Evolutionary conservation across 208 protist genomes (phyloP).

Genomic region (Acanthamoeba royreba): DNA sequence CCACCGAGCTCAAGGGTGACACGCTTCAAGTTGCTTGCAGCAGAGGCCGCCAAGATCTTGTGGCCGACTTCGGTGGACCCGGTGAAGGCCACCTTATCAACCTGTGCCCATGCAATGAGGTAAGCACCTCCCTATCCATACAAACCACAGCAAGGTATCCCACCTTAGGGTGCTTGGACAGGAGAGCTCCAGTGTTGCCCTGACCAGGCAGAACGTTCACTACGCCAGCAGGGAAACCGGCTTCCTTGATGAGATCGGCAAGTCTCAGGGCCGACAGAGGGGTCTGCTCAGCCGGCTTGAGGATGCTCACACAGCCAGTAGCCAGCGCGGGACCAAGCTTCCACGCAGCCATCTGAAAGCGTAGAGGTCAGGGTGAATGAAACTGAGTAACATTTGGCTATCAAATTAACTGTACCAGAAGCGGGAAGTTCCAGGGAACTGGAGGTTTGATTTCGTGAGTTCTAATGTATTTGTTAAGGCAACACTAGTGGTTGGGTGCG

Average conservation of each 20-base stretch:
- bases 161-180: conserved; percentile 69
- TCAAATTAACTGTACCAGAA: too few relatives aligned
- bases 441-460: background rate
- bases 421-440: conserved; percentile 90
- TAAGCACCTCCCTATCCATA: background rate
- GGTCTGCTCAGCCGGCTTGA: conserved; percentile 90
- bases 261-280: conserved; percentile 85
- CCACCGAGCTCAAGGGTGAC: conserved; percentile 88
- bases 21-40: conserved; percentile 61
- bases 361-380: too few relatives aligned
- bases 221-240: conserved; percentile 86
- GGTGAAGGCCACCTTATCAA: conserved; percentile 90
- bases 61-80: conserved; percentile 83
- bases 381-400: too few relatives aligned
- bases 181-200: conserved; percentile 76
- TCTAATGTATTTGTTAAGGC: background rate
- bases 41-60: conserved; percentile 65
- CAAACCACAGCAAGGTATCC: background rate
- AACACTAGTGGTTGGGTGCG: background rate
- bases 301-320: conserved; percentile 83
- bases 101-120: conserved; percentile 67
- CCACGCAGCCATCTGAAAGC: conserved; percentile 84
- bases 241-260: conserved; percentile 82
- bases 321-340: conserved; percentile 87
- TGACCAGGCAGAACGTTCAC: conserved; percentile 87